A percentile compares a stretch with the other conserved stretches of the same genome.
These are phyloP conservation scores for Evernia prunastri DNA, from an alignment of 495 filamentous ascomycete genomes.

Conservation along the genomic window DNA sequence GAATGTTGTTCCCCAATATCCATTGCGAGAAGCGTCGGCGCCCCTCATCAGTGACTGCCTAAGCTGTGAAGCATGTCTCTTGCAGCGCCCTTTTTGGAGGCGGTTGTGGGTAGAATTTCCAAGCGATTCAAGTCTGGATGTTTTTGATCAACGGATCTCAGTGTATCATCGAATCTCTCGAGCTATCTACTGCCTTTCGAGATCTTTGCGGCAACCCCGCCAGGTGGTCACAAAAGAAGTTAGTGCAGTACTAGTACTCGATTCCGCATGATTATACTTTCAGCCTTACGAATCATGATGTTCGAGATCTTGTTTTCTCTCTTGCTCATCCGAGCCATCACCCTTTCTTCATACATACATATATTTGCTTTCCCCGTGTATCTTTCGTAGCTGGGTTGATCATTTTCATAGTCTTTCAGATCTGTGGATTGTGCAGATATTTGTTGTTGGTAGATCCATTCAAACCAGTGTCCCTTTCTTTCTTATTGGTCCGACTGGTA, in stretches of 20 bases:
- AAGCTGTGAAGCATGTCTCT: neutral
- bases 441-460: neutral
- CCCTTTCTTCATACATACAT: neutral
- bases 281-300: neutral
- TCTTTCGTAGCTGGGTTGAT: neutral
- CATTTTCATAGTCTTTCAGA: neutral
- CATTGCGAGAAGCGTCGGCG: slow-evolving; percentile 11
- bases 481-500: too few species aligned
- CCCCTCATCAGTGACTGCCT: slow-evolving; percentile 3
- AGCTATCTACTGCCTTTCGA: neutral
- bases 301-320: neutral
- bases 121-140: neutral
- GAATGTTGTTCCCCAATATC: slow-evolving; percentile 18
- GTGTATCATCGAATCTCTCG: neutral
- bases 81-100: neutral
- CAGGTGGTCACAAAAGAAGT: neutral
- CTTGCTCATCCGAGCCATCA: neutral
- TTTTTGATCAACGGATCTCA: neutral
- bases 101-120: neutral
- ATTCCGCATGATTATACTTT: neutral
- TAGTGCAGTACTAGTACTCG: neutral
- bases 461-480: neutral
- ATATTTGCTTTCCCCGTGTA: neutral
- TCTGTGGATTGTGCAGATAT: neutral
- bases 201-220: neutral